Evolutionary conservation across 495 filamentous ascomycete genomes (phyloP).

Genomic region (Melanomma pulvis-pyrius): DNA sequence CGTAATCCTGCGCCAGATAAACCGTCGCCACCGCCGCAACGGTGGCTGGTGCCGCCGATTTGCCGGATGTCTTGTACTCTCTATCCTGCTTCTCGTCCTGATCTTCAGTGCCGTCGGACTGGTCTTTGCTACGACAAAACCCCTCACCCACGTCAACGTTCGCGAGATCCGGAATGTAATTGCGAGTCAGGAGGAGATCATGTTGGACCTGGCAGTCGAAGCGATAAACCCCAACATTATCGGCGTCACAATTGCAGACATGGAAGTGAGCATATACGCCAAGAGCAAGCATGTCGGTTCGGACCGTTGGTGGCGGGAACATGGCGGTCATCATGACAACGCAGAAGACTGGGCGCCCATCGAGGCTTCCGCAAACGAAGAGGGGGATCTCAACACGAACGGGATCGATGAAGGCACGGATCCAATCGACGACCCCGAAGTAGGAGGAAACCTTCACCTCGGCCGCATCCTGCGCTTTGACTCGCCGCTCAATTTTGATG

Average conservation of each 20-base stretch:
- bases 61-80: conserved; percentile 76
- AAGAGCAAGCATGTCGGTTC: conserved; percentile 83
- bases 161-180: conserved; percentile 83
- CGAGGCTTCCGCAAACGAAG: background rate
- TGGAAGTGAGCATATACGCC: conserved; percentile 90
- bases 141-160: conserved; percentile 74
- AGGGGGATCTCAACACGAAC: background rate
- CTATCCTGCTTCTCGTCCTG: conserved; percentile 72
- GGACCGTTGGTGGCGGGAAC: conserved; percentile 72
- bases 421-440: conserved; percentile 65
- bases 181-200: conserved; percentile 91
- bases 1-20: conserved; percentile 69
- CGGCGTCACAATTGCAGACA: conserved; percentile 75
- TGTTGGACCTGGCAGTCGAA: conserved; percentile 86
- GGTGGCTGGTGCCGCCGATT: conserved; percentile 53
- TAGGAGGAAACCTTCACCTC: conserved; percentile 78
- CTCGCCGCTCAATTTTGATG: conserved; percentile 82
- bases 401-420: conserved; percentile 72
- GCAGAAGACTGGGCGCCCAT: conserved; percentile 22
- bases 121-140: conserved; percentile 87
- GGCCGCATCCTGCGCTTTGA: conserved; percentile 86
- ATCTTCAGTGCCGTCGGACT: conserved; percentile 82
- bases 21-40: conserved; percentile 66
- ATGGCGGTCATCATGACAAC: conserved; percentile 45
- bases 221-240: conserved; percentile 92